Conservation (phyloP, 2,329 filamentous ascomycete species). For the Pestalotiopsis sp. region DNA sequence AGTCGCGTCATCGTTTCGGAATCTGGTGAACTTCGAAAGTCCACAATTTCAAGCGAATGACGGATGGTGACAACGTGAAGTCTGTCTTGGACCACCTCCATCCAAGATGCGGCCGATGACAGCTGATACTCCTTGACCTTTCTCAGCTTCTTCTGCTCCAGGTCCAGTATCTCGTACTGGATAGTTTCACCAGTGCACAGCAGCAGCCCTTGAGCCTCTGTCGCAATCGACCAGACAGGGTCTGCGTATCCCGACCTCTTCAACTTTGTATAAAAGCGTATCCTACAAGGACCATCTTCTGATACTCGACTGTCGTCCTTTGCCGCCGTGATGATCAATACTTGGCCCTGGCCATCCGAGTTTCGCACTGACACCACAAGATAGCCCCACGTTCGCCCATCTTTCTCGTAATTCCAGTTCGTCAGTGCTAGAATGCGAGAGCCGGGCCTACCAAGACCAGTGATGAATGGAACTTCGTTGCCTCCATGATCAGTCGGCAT, state of each 20-base stretch:
- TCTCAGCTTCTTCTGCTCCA: conserved; percentile 52
- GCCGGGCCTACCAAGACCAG: conserved; percentile 56
- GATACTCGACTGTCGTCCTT: conserved; percentile 21
- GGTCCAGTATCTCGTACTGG: conserved; percentile 58
- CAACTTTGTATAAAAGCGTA: conserved; percentile 58
- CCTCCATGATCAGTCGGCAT: conserved; percentile 41
- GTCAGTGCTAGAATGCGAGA: conserved; percentile 63
- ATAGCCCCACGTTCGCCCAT: conserved; percentile 62
- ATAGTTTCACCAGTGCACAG: conserved; percentile 56
- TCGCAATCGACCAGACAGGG: conserved; percentile 59
- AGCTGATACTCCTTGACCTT: conserved; percentile 49
- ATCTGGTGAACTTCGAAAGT: conserved; percentile 43
- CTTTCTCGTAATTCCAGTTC: conserved; percentile 65
- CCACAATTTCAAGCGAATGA: conserved; percentile 61
- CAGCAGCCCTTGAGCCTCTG: conserved; percentile 58
- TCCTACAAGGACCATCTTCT: conserved; percentile 30
- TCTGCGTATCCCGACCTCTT: conserved; percentile 44
- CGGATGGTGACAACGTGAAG: conserved; percentile 53
- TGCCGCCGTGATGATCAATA: conserved; percentile 59
- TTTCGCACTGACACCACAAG: conserved; percentile 59
- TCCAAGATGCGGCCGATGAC: conserved; percentile 53
- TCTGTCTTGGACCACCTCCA: conserved; percentile 49
- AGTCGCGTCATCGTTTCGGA: conserved; percentile 38
- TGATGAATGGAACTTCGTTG: conserved; percentile 48
- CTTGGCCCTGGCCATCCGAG: conserved; percentile 43